A percentile compares a stretch with the other conserved stretches of the same genome.
Conservation (phyloP, 2,329 filamentous ascomycete genomes). For the Fusarium xyrophilum region DNA sequence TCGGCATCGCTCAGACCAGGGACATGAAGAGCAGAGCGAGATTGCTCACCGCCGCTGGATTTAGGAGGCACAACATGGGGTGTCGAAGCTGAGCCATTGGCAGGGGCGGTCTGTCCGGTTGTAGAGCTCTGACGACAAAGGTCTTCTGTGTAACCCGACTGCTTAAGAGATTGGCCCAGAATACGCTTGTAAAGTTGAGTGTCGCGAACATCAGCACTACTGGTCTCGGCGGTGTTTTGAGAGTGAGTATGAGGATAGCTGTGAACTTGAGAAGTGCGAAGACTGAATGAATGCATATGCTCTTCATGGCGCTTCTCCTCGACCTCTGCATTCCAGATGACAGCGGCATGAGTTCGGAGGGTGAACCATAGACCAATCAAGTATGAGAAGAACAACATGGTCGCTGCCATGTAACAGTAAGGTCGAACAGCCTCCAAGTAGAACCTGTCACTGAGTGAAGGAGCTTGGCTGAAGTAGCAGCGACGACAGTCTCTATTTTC, state of each 20-base stretch:
- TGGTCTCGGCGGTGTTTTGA: slow-evolving; percentile 51
- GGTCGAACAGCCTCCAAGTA: slow-evolving; percentile 90
- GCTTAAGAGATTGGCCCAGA: slow-evolving; percentile 85
- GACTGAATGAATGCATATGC: slow-evolving; percentile 45
- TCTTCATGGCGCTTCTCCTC: slow-evolving; percentile 77
- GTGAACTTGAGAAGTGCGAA: slow-evolving; percentile 46
- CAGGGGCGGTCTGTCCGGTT: slow-evolving; percentile 42
- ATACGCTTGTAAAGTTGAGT: slow-evolving; percentile 93
- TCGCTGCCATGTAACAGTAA: slow-evolving; percentile 88
- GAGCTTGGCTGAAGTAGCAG: slow-evolving; percentile 91
- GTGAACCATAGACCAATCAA: slow-evolving; percentile 95
- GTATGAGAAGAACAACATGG: slow-evolving; percentile 89
- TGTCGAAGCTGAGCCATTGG: slow-evolving; percentile 57
- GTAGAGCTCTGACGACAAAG: slow-evolving; percentile 51
- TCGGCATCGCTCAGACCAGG: slow-evolving; percentile 82
- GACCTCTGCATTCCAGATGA: slow-evolving; percentile 90
- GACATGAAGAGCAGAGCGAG: slow-evolving; percentile 58
- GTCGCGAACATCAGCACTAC: slow-evolving; percentile 77
- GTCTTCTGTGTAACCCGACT: slow-evolving; percentile 73
- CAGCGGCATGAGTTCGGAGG: slow-evolving; percentile 90
- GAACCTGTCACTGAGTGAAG: slow-evolving; percentile 84
- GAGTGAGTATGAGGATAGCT: slow-evolving; percentile 49
- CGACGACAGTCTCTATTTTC: slow-evolving; percentile 79
- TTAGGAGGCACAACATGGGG: slow-evolving; percentile 82
- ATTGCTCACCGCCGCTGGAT: slow-evolving; percentile 49